Evolutionary conservation across 2,329 filamentous ascomycete species (phyloP), one percentile per base, ranked within the genome.

Genomic region (Emmonsiellopsis sp.): DNA sequence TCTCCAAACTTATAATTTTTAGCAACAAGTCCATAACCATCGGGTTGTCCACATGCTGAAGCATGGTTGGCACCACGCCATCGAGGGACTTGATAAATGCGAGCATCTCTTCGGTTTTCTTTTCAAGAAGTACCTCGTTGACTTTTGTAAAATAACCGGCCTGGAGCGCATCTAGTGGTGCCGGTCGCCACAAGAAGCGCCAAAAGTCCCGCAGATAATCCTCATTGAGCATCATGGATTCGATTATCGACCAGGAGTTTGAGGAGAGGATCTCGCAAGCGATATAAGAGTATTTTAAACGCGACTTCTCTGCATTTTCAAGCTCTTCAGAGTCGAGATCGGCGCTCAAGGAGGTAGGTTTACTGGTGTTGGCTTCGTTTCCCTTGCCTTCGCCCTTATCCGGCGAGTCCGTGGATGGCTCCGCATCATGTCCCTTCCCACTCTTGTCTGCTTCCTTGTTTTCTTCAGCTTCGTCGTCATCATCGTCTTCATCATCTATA

Each of bases 121-220:
- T 94, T 69, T 97, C 93, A 53, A 98, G 86, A 16, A 98, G 75
- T n/a, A 89, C 87, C 73, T 98, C 93, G 70, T 97, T 97, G 66
- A 98, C 91, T 68, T 97, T 98, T 53, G 92, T 96, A 68, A 98
- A 98, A 69, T 98, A 98, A 65, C 91, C 91, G 15, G 93, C 92
- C 72, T 97, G 92, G 5, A 96, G 79, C 38, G 92, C 87, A 68
- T 97, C 92, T 53, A 98, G 80, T 2, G 92, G 89, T 9, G 89
- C 81, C n/a, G 88, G 81, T 53, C 85, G 82, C 67, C 86, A 86
- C 62, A 98, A 73, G 69, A 96, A 98, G 47, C 83, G 77, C 93
- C 93, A 98, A 70, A 98, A 97, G 60, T 86, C 82, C 63, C 83
- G 83, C 61, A 98, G 74, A 57, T 90, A 79, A 44, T 82, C 76